Evolutionary conservation across 129 eudicot genomes (phyloP).

Genomic region (Heracleum sosnowskyi): DNA sequence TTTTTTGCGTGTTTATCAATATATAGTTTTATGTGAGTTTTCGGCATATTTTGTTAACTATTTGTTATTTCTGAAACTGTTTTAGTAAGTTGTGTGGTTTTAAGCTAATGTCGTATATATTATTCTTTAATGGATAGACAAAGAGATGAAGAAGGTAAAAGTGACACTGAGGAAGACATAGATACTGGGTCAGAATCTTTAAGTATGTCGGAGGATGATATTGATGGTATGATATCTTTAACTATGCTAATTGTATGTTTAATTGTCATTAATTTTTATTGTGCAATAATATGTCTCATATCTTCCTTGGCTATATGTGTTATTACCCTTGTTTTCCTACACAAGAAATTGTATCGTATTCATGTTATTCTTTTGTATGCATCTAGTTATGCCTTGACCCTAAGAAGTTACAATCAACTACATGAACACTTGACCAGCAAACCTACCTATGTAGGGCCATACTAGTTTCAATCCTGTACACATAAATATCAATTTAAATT

Average conservation of each 20-base stretch:
- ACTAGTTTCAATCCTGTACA: background rate
- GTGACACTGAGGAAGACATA: conserved; percentile 64
- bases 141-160: conserved; percentile 71
- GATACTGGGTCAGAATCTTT: conserved; percentile 29
- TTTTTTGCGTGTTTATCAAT: too few relatives aligned
- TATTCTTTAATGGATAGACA: conserved; percentile 32
- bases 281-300: background rate
- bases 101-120: background rate
- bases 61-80: background rate
- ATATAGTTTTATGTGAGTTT: too few relatives aligned
- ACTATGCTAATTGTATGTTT: background rate
- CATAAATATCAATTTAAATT: background rate
- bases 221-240: conserved; percentile 20
- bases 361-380: background rate
- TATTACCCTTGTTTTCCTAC: background rate
- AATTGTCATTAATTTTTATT: background rate
- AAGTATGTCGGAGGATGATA: conserved; percentile 34
- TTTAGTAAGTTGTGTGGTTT: background rate
- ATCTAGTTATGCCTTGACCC: background rate
- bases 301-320: background rate
- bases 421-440: background rate
- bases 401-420: background rate
- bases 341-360: background rate
- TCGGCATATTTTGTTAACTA: background rate
- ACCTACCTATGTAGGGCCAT: background rate